A percentile compares a stretch with the other conserved stretches of the same genome.
Evolutionary conservation across 331 rosid genomes (phyloP).

Genomic region (Prunus yedoensis): DNA sequence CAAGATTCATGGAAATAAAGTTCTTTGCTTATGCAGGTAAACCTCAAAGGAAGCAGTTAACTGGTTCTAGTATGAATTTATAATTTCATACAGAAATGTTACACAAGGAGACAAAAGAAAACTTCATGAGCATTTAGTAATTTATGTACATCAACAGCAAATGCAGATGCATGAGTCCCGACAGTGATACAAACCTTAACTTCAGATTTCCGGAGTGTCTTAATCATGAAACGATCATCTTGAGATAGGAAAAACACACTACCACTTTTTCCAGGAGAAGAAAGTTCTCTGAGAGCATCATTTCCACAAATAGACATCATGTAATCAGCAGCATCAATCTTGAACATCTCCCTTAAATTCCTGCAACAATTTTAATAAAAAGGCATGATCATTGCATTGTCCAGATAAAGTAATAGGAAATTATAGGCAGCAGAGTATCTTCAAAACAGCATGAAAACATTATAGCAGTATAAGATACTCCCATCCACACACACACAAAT

Average conservation of each 20-base stretch:
- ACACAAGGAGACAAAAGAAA: not conserved
- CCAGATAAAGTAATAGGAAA: conserved; percentile 6
- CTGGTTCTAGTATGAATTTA: not conserved
- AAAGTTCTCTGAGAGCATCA: conserved; percentile 93
- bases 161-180: conserved; percentile 19
- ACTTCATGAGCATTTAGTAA: conserved; percentile 1
- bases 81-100: not conserved
- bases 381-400: conserved; percentile 21
- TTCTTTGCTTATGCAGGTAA: not conserved
- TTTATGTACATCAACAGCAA: conserved; percentile 2
- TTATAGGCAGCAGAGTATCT: not conserved
- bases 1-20: not conserved
- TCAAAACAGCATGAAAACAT: not conserved
- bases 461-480: not conserved
- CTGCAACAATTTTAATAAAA: conserved; percentile 40
- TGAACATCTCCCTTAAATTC: conserved; percentile 95
- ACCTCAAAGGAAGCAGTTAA: conserved; percentile 4
- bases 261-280: conserved; percentile 99
- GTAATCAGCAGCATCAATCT: conserved; percentile 98
- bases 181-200: conserved; percentile 73
- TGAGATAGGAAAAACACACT: conserved; percentile 97
- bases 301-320: conserved; percentile 99
- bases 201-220: conserved; percentile 96
- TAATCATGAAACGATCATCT: conserved; percentile 98
- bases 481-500: not conserved